A percentile compares a stretch with the other conserved stretches of the same genome.
Conservation (phyloP, 495 filamentous ascomycete species). For the Aspergillus ellipticus region DNA sequence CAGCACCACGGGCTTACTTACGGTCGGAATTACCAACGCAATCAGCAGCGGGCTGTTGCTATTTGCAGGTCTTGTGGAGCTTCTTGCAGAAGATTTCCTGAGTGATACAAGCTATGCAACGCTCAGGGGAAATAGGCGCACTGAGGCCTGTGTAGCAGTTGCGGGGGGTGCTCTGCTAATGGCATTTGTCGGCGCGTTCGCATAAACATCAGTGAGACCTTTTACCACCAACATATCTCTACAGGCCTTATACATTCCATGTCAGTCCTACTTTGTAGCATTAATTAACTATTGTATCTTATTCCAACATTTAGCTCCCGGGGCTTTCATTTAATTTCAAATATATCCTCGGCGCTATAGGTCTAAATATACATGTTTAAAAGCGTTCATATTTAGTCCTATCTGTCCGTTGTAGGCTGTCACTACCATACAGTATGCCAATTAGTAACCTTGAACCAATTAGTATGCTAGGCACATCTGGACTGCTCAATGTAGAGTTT, state of each 20-base stretch:
- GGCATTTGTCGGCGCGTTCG: conserved; percentile 88
- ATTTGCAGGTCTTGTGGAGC: conserved; percentile 87
- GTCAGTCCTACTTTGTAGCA: not conserved
- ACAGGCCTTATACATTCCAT: conserved; percentile 27
- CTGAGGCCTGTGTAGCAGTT: conserved; percentile 75
- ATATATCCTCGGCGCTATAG: no score
- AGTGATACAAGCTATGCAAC: conserved; percentile 78
- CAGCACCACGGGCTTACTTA: conserved; percentile 75
- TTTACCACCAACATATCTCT: no score
- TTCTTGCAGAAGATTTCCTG: conserved; percentile 91
- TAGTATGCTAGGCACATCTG: no score
- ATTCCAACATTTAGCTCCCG: no score
- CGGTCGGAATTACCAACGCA: conserved; percentile 91
- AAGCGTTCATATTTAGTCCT: no score
- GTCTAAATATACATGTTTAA: no score
- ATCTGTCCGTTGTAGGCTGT: no score
- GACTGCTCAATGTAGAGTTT: no score
- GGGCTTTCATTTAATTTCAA: no score
- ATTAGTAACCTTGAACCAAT: no score
- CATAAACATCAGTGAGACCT: conserved; percentile 36
- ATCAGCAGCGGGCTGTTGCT: conserved; percentile 82
- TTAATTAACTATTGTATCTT: no score
- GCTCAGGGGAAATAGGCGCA: conserved; percentile 64
- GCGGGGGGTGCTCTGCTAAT: conserved; percentile 73
- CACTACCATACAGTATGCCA: no score